Evolutionary conservation across 2,329 filamentous ascomycete genomes (phyloP).

Genomic region (Sarocladium strictum): DNA sequence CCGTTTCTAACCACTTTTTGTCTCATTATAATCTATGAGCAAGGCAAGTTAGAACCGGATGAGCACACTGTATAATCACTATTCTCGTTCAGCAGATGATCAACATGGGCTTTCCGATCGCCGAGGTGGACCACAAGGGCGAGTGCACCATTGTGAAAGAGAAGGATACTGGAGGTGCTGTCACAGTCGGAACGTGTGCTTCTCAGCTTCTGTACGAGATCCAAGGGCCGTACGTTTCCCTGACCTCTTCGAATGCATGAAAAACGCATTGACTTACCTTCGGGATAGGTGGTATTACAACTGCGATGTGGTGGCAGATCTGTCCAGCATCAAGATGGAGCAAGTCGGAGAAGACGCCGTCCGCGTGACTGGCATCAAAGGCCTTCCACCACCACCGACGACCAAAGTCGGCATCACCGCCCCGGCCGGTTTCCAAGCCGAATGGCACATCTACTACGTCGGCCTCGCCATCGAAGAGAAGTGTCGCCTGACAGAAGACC

Average conservation of each 20-base stretch:
- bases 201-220: slow-evolving; percentile 32
- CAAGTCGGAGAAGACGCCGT: slow-evolving; percentile 7
- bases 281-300: slow-evolving; percentile 11
- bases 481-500: slow-evolving; percentile 16
- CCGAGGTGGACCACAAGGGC: slow-evolving; percentile 40
- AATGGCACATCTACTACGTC: slow-evolving; percentile 33
- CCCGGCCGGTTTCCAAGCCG: slow-evolving; percentile 7
- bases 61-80: too few relatives aligned
- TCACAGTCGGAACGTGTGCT: slow-evolving; percentile 19
- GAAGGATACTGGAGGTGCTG: slow-evolving; percentile 16
- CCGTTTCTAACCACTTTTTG: too few relatives aligned
- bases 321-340: slow-evolving; percentile 1
- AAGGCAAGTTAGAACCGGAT: too few relatives aligned
- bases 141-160: slow-evolving; percentile 21
- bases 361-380: slow-evolving; percentile 6
- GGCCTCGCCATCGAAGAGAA: slow-evolving; percentile 38
- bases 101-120: slow-evolving; percentile 42
- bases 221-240: slow-evolving; percentile 26
- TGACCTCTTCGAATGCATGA: slow-evolving; percentile 10
- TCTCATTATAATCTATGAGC: too few relatives aligned
- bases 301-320: slow-evolving; percentile 8
- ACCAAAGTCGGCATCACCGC: slow-evolving; percentile 8
- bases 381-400: slow-evolving; percentile 6
- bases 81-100: too few relatives aligned
- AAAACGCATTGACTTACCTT: background rate